phyloP scores from a whole-genome alignment of 257 asterid species.

The Leonotis leonurus region DNA sequence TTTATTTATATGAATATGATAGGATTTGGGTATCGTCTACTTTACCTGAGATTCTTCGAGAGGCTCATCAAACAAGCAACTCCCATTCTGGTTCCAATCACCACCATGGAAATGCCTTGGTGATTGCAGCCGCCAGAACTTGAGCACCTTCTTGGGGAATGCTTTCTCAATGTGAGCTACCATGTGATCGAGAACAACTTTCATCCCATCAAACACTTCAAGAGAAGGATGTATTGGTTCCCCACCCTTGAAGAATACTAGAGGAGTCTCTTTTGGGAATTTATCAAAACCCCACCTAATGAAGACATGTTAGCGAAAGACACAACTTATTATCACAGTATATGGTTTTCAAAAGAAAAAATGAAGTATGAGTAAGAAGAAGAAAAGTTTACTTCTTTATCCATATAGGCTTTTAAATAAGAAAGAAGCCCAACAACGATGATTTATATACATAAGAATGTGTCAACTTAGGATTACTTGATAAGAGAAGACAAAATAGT shows the following conservation, averaged over 20 bases:
- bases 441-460: neutral
- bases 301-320: conserved; percentile 13
- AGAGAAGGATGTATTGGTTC: conserved; percentile 64
- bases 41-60: conserved; percentile 70
- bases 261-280: conserved; percentile 81
- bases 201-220: conserved; percentile 54
- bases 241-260: conserved; percentile 73
- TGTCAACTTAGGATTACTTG: conserved; percentile 6
- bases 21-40: neutral
- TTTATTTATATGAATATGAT: neutral
- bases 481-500: neutral
- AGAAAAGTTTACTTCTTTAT: neutral
- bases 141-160: conserved; percentile 50
- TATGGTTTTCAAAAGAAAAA: neutral
- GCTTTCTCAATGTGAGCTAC: conserved; percentile 52
- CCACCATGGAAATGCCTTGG: conserved; percentile 98
- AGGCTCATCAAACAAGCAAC: conserved; percentile 70
- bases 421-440: neutral
- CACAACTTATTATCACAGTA: neutral
- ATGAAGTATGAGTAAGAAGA: neutral
- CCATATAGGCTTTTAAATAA: neutral
- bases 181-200: conserved; percentile 64
- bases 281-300: conserved; percentile 91
- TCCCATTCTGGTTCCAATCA: conserved; percentile 96
- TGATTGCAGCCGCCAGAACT: conserved; percentile 90